Evolutionary conservation across 2,329 filamentous ascomycete genomes (phyloP).

Genomic region (Plenodomus biglobosus): DNA sequence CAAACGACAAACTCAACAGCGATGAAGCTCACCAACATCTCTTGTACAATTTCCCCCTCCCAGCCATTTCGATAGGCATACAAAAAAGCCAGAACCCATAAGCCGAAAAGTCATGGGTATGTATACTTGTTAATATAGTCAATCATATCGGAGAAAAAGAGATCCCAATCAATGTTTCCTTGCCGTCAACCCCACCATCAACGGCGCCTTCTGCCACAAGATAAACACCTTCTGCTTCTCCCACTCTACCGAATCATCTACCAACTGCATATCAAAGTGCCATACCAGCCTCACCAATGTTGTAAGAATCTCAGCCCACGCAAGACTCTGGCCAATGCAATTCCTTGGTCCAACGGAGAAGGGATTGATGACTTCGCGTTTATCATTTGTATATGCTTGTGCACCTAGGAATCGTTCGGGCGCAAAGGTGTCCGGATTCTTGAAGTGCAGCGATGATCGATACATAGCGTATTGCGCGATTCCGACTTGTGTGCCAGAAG

Average conservation of each 20-base stretch:
- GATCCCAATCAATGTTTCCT: neutral
- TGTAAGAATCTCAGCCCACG: constrained; percentile 38
- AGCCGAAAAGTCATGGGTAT: too few species aligned
- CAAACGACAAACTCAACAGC: too few species aligned
- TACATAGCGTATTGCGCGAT: constrained; percentile 18
- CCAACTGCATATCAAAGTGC: constrained; percentile 40
- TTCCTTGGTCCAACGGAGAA: constrained; percentile 23
- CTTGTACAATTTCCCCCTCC: too few species aligned
- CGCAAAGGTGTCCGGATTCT: constrained; percentile 9
- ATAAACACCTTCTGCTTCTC: constrained; percentile 33
- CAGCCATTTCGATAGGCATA: too few species aligned
- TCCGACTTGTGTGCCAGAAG: constrained; percentile 10
- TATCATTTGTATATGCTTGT: constrained; percentile 28
- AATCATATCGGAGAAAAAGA: too few species aligned
- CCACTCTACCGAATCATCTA: constrained; percentile 17
- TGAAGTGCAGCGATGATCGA: constrained; percentile 15
- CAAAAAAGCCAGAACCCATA: too few species aligned
- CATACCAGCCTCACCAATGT: constrained; percentile 40
- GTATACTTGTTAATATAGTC: too few species aligned
- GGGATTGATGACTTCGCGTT: constrained; percentile 27
- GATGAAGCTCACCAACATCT: too few species aligned
- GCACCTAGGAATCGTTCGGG: constrained; percentile 21
- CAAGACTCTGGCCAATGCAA: constrained; percentile 25
- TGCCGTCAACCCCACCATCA: constrained; percentile 22
- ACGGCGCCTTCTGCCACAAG: constrained; percentile 29